Base-by-base conservation (phyloP, 1,284 basidiomycete species). In the Earliella scabrosa region DNA sequence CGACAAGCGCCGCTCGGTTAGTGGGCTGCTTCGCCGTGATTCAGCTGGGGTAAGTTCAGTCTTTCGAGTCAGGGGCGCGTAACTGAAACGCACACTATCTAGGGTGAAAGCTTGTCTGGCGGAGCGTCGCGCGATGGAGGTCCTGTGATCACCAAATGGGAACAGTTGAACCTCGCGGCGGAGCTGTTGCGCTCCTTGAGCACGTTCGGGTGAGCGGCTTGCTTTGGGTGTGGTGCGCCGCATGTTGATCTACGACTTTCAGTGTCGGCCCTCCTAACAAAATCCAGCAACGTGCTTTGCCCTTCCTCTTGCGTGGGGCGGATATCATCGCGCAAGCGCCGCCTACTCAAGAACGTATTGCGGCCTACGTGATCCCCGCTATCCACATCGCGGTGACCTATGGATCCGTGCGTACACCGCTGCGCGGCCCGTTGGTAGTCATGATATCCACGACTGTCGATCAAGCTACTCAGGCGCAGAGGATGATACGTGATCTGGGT, bases 261-360 rank as follows among this genome's bases (percentile, higher is more conserved):
- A 96, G 94, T 44, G 89, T 97, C 61, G 97, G 97, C 0, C 97
- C 97, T 4, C 97, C 97, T 5, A 98, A 98, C 75, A 99, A 98
- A 79, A 97, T 98, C 60, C 97, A 99, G 74, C 95, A 97, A 70
- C 87, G 96, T 52, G 95, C 97, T 38, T 80, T 99, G 52, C 97
- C 97, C 1, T 98, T 97, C 75, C 87, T 99, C 59, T 81, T 98
- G 46, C 88, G 93, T 56, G 93, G 95, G 9, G 87, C 93, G 40
- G 97, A 99, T 67, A 97, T 98, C 66, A 98, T 99, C 64, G 96
- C 96, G 6, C 97, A 99, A 75, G 97, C 97, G 11, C 97, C 97
- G 40, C 96, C 97, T 0, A 98, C 97, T 0, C 97, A 98, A 73
- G 97, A 99, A 73, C 85, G 97, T 44, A 98, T 99, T 68, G 96